Evolutionary conservation across 768 basidiomycete species (phyloP), one percentile per base, ranked within the genome.

Genomic region (Lactifluus echinatus): DNA sequence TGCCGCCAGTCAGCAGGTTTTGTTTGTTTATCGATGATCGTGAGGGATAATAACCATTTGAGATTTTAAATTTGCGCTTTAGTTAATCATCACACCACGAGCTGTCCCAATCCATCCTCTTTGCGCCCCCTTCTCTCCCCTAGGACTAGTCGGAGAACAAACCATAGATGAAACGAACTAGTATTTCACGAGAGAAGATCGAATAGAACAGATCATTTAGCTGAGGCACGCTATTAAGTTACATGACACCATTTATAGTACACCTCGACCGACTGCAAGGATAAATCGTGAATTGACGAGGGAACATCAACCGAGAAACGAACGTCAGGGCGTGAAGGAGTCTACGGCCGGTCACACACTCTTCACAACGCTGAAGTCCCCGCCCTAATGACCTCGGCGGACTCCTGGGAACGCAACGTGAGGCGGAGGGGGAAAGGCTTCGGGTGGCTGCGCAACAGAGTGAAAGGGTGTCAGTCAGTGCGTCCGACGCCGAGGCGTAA

Each of bases 361-460:
- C 19, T 45, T 60, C 48, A 60, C 50, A 53, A 14, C 33, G 34
- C 1, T 7, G 42, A 43, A 3, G 59, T 57, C n/a, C 57, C 60
- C n/a, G 51, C 50, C 31, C 34, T 61, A 36, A 59, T 53, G 29
- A 61, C 51, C 28, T 61, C 60, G 15, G 34, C 34, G 2, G 51
- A 40, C 8, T 52, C 60, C 15, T 31, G 57, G n/a, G 57, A 59
- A 11, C 60, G 60, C 26, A 59, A 42, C 15, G 47, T 40, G 50
- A 61, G 26, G 17, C 57, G 57, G 14, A 52, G 53, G 21, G 56
- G 56, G 47, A 61, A 61, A 1, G 60, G 56, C 24, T 61, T 61
- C 21, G 60, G 60, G 29, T 61, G 60, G 36, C 60, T 61, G 24
- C 24, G 8, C 12, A 19, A 26, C 29, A 23, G 33, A 46, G 45